Evolutionary conservation across 345 rosid species (phyloP), one percentile per base, ranked within the genome.

Genomic region (Moringa oleifera): DNA sequence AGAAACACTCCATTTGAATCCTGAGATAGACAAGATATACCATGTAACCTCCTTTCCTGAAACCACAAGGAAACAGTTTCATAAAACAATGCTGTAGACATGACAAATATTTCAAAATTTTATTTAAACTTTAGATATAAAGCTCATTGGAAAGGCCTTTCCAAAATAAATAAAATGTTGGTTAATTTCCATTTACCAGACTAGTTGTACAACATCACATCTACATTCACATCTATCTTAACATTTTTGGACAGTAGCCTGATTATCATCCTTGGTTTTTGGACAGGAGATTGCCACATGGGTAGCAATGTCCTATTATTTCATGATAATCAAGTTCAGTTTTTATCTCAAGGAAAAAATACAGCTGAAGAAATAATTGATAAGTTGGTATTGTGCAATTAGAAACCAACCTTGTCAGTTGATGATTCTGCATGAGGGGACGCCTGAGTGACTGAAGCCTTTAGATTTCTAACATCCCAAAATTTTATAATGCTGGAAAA

Each of bases 381-480:
- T 28, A n/a, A n/a, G 16, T 1, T 41, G 17, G 47, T 4, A 4
- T 41, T 41, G 17, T 25, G 55, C 53, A 56, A 41, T 41, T 19
- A 36, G 31, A 28, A 55, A 78, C 75, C 7, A 52, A 90, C 97
- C 89, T 82, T 86, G 58, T 70, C 72, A 52, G 66, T 55, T 57
- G 89, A 67, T 64, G 83, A 62, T 55, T 80, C 77, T 9, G 79
- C 75, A 49, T 75, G 74, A 12, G 97, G 91, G 47, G 86, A 83
- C 11, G 88, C 81, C 71, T 86, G 85, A 61, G 76, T 67, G 52
- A 85, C 60, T 51, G 78, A 84, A 73, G 78, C 63, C 75, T 80
- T 94, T 51, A 90, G 76, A 74, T 86, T 90, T 63, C 97, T 80
- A 55, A 79, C 72, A 63, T 94, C 99, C 99, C 97, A 90, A 67